Percentiles rank a stretch among this genome's conserved stretches.
Conservation (phyloP, 2,329 filamentous ascomycete species). For the Pseudohalonectria lignicola region DNA sequence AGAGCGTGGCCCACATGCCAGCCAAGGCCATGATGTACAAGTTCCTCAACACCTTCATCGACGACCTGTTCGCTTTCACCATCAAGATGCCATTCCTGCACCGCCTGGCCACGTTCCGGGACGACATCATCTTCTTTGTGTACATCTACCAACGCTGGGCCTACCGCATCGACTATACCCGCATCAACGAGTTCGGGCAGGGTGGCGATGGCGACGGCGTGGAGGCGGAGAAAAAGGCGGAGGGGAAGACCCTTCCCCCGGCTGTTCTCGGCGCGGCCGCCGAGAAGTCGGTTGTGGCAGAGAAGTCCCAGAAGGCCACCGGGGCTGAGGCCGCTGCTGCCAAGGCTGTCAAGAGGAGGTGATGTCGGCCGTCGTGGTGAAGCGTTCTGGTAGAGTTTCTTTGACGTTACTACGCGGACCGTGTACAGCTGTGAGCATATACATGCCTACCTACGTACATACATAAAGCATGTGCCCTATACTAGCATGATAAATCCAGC, state of each 20-base stretch:
- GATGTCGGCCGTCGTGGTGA: neutral
- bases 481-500: too few species aligned
- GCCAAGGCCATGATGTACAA: constrained; percentile 96
- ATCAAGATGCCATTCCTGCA: constrained; percentile 98
- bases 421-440: too few species aligned
- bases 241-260: constrained; percentile 7
- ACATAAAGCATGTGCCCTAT: too few species aligned
- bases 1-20: constrained; percentile 94
- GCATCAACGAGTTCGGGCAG: constrained; percentile 97
- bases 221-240: constrained; percentile 27
- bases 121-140: constrained; percentile 97
- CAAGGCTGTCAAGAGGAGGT: constrained; percentile 3
- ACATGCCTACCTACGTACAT: too few species aligned
- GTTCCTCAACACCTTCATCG: constrained; percentile 97
- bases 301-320: neutral
- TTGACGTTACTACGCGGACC: too few species aligned
- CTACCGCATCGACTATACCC: constrained; percentile 82
- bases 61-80: constrained; percentile 96
- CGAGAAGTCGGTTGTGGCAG: neutral
- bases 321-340: neutral
- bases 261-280: neutral
- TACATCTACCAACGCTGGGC: constrained; percentile 92
- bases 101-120: constrained; percentile 79
- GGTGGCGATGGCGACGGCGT: constrained; percentile 72
- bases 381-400: too few species aligned